Base-by-base conservation (phyloP, 192 early-diverging fungal genomes). In the Globomyces pollinis-pini region DNA sequence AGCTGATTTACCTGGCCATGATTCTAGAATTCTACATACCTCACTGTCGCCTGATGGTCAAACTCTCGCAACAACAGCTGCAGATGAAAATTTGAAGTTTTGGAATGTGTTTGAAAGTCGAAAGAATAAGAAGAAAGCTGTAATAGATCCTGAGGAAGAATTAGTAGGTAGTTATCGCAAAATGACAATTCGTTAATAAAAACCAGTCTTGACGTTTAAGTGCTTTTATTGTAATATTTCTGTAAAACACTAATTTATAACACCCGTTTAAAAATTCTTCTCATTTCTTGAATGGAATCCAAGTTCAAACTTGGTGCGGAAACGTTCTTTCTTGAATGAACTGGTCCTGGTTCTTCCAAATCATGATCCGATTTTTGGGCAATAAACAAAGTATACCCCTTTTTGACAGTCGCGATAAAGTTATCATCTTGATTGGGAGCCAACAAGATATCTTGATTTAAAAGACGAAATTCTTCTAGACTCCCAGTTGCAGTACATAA, bases 1-100 rank as follows among this genome's bases (percentile, higher is more conserved):
- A 26, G 65, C 64, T 5, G 78, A 82, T 60, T 38, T 81, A 51
- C 61, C 63, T 21, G 80, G 75, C 0, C 80, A 82, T 59, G 80
- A 82, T 30, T 56, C 60, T 20, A 38, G 80, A 0, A 70, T 82
- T 12, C 57, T 82, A 33, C 62, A 66, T 36, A 62, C 75, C 12
- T 68, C 77, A 0, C 4, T 79, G 52, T 78, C 78, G 38, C 80
- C 80, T 0, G 80, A 82, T 60, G 80, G 80, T 12, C 62, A 71
- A 39, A 78, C 67, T 13, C 71, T 82, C 0, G 80, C 73, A 15
- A 71, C 70, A 4, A 66, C 57, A 18, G 78, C 77, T 2, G 41
- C 58, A 0, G 80, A 82, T 61, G 78, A 80, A 45, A 73, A 65
- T 29, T 60, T 82, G 24, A 82, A 82, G 67, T 78, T 82, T 57